Evolutionary conservation across 2,329 filamentous ascomycete species (phyloP).

Genomic region (Aspergillus novoparasiticus): DNA sequence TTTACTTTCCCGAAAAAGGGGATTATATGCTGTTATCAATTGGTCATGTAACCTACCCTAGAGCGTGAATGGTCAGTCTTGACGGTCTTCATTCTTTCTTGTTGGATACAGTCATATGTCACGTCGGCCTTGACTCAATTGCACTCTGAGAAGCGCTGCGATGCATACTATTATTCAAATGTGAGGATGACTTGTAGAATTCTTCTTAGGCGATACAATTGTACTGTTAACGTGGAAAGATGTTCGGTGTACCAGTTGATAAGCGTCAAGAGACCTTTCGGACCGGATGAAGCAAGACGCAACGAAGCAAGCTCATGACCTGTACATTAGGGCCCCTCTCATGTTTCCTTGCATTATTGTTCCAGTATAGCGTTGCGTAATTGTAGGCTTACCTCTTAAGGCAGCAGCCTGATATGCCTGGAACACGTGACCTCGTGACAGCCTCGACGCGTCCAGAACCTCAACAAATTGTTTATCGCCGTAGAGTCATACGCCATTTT

Average conservation of each 20-base stretch:
- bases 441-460: conserved; percentile 34
- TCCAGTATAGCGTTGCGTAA: background rate
- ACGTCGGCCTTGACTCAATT: background rate
- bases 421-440: conserved; percentile 42
- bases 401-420: conserved; percentile 5
- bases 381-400: background rate
- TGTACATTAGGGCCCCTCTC: background rate
- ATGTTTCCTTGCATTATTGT: background rate
- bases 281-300: no score
- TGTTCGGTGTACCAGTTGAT: background rate
- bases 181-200: background rate
- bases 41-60: background rate
- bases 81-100: background rate
- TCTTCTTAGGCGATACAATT: background rate
- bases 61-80: background rate
- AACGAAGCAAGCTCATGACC: background rate
- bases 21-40: background rate
- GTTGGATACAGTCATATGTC: background rate
- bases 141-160: background rate
- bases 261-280: background rate
- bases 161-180: background rate
- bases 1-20: background rate
- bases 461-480: conserved; percentile 16
- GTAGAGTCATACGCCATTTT: conserved; percentile 15
- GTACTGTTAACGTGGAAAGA: background rate